Percentiles rank a stretch among this genome's conserved stretches.
phyloP scores from a whole-genome alignment of 768 basidiomycete genomes.

The Hypholoma sublateritium region DNA sequence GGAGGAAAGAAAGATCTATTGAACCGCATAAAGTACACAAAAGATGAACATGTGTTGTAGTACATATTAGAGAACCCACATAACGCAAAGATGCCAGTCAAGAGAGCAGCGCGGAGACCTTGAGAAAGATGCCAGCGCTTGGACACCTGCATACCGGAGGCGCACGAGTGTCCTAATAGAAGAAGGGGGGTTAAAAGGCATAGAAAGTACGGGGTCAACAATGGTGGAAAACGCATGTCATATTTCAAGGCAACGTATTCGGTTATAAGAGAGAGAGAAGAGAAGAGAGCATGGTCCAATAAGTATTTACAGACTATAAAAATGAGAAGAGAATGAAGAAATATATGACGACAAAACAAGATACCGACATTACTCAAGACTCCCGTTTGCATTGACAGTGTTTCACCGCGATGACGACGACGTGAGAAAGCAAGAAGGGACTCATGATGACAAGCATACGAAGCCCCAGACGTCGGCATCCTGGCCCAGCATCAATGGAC shows the following conservation, averaged over 20 bases:
- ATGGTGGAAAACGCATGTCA: slow-evolving; percentile 1
- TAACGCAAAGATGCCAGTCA: neutral
- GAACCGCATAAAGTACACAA: neutral
- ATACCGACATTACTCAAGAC: slow-evolving; percentile 15
- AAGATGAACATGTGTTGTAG: neutral
- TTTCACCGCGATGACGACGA: neutral
- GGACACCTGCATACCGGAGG: neutral
- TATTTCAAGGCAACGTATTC: slow-evolving; percentile 1
- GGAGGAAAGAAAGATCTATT: neutral
- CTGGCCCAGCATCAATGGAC: slow-evolving; percentile 7
- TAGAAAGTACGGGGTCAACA: neutral
- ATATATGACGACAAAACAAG: slow-evolving; percentile 15
- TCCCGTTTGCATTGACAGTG: neutral
- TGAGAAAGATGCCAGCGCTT: neutral
- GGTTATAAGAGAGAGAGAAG: neutral
- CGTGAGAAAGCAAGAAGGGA: neutral
- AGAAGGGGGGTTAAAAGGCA: neutral
- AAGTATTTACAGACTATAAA: slow-evolving; percentile 10
- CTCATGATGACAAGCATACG: neutral
- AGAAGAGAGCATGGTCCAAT: slow-evolving; percentile 4
- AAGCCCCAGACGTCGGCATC: neutral
- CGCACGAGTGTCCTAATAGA: neutral
- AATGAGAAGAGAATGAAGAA: slow-evolving; percentile 9
- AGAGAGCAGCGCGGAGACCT: neutral
- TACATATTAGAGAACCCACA: neutral